Percentiles rank a stretch among this genome's conserved stretches.
Evolutionary conservation across 2,329 filamentous ascomycete genomes (phyloP).

Genomic region (Calonectria hongkongensis): DNA sequence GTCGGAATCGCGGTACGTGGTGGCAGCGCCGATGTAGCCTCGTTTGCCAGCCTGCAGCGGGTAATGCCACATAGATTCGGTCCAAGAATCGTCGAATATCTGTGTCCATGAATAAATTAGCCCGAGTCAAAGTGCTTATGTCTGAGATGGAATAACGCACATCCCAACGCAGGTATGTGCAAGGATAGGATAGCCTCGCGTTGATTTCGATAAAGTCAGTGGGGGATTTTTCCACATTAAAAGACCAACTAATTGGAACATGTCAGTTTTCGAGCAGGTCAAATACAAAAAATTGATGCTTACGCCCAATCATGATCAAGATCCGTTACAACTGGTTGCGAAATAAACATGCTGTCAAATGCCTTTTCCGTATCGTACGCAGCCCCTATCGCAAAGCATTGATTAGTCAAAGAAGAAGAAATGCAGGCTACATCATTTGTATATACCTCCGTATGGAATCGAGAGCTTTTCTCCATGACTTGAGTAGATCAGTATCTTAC

Average conservation of each 20-base stretch:
- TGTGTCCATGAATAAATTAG: slow-evolving; percentile 36
- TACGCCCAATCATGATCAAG: slow-evolving; percentile 52
- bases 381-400: slow-evolving; percentile 51
- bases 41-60: slow-evolving; percentile 62
- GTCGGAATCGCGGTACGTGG: slow-evolving; percentile 61
- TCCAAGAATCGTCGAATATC: slow-evolving; percentile 64
- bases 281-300: background rate
- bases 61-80: slow-evolving; percentile 64
- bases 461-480: slow-evolving; percentile 63
- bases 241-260: slow-evolving; percentile 56
- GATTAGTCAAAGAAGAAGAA: slow-evolving; percentile 8
- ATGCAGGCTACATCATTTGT: background rate
- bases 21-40: slow-evolving; percentile 66
- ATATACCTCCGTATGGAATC: slow-evolving; percentile 64
- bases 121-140: background rate
- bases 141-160: slow-evolving; percentile 48
- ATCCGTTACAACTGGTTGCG: slow-evolving; percentile 53
- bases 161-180: slow-evolving; percentile 61
- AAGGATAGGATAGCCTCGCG: slow-evolving; percentile 57
- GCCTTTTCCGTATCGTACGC: slow-evolving; percentile 63
- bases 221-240: slow-evolving; percentile 53
- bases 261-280: slow-evolving; percentile 11
- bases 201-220: slow-evolving; percentile 58
- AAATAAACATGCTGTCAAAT: slow-evolving; percentile 61
- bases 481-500: slow-evolving; percentile 65